Conservation (phyloP, 352 stramenopile species). For the Pythium guiyangense region DNA sequence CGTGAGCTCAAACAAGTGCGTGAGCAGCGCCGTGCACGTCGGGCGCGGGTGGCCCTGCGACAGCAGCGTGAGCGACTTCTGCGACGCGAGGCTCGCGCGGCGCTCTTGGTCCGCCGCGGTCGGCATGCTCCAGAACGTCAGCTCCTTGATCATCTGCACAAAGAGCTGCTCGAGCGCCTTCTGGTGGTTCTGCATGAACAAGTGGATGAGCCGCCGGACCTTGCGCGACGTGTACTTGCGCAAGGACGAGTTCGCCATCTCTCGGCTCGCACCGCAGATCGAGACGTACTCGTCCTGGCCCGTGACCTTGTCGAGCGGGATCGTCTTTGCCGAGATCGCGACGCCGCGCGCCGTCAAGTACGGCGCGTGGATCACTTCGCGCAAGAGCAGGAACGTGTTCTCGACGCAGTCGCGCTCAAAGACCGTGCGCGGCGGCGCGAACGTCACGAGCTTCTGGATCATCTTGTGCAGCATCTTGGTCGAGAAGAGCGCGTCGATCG, state of each 20-base stretch:
- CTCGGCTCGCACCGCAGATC: constrained; percentile 77
- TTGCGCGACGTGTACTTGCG: constrained; percentile 86
- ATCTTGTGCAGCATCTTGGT: constrained; percentile 72
- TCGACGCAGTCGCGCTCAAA: constrained; percentile 76
- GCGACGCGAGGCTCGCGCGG: constrained; percentile 38
- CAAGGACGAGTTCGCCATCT: constrained; percentile 77
- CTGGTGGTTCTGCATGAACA: constrained; percentile 81
- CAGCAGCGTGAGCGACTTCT: constrained; percentile 66
- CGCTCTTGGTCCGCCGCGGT: constrained; percentile 26
- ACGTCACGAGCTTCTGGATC: constrained; percentile 72
- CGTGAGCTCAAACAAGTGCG: constrained; percentile 79
- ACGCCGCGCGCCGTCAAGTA: constrained; percentile 79
- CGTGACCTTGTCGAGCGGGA: constrained; percentile 81
- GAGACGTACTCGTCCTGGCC: constrained; percentile 86
- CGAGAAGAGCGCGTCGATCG: constrained; percentile 68
- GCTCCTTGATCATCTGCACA: constrained; percentile 78
- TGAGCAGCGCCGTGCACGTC: constrained; percentile 74
- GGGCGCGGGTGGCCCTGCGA: constrained; percentile 65
- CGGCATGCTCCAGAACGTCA: constrained; percentile 78
- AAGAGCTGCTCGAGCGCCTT: constrained; percentile 65
- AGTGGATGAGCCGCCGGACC: constrained; percentile 74
- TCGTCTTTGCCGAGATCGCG: constrained; percentile 83
- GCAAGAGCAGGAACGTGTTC: constrained; percentile 76
- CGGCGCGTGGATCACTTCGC: constrained; percentile 77
- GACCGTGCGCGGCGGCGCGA: constrained; percentile 60